Percentiles rank a stretch among this genome's conserved stretches.
phyloP scores from a whole-genome alignment of 2,329 filamentous ascomycete species.

The Aspergillus terreus region DNA sequence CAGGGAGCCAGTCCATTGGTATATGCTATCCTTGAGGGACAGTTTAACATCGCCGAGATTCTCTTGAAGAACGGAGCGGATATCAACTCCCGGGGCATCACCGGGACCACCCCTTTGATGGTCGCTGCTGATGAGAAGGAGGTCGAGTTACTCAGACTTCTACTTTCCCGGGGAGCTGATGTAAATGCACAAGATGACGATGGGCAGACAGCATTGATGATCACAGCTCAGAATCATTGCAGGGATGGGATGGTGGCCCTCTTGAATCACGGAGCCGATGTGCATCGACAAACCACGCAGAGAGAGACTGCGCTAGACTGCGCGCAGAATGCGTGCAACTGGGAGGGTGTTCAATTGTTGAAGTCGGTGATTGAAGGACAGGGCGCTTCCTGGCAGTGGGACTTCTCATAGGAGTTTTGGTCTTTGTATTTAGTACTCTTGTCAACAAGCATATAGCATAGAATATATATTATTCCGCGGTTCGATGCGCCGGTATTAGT shows the following conservation, averaged over 20 bases:
- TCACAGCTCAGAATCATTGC: constrained; percentile 1
- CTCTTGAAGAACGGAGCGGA: constrained; percentile 5
- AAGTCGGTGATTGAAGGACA: background rate
- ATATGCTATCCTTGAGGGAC: background rate
- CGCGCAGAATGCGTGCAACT: background rate
- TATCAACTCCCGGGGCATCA: background rate
- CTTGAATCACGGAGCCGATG: constrained; percentile 4
- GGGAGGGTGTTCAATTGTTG: constrained; percentile 5
- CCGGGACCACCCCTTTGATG: background rate
- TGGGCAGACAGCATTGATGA: constrained; percentile 9
- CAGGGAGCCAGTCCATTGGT: constrained; percentile 7
- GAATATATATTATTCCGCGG: too few species aligned
- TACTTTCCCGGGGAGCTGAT: constrained; percentile 6
- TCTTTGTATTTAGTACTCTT: too few species aligned
- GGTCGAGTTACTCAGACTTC: background rate
- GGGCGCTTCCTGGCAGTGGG: background rate
- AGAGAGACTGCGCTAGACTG: constrained; percentile 8
- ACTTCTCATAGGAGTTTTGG: background rate
- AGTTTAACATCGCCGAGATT: background rate
- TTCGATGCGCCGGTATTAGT: too few species aligned
- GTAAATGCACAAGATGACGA: constrained; percentile 1
- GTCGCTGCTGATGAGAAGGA: background rate
- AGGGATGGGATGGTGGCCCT: constrained; percentile 1
- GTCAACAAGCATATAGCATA: too few species aligned
- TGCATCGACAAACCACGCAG: background rate